Conservation (phyloP, 2,329 filamentous ascomycete species). For the Fusarium miscanthi region DNA sequence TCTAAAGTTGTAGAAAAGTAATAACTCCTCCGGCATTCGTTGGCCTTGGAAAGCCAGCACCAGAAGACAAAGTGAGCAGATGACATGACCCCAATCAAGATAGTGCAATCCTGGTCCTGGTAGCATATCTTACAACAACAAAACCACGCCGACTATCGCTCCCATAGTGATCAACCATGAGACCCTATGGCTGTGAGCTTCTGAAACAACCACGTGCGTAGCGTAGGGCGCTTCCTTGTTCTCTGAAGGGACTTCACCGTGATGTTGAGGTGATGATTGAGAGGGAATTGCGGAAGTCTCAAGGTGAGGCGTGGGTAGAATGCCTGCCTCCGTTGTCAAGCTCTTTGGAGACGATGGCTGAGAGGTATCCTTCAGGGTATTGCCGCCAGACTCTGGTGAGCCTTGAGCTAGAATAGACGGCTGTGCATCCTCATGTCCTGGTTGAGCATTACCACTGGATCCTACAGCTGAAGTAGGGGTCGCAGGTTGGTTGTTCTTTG, state of each 20-base stretch:
- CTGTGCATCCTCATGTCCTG: not conserved
- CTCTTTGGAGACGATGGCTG: not conserved
- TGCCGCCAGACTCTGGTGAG: fast-evolving
- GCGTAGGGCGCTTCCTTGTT: not conserved
- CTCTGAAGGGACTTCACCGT: not conserved
- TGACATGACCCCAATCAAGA: too few species aligned
- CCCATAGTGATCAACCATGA: not conserved
- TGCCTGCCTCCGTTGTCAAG: not conserved
- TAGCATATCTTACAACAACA: not conserved
- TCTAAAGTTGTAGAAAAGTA: too few species aligned
- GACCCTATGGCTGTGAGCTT: not conserved
- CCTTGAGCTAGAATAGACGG: not conserved
- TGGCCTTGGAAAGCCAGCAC: not conserved
- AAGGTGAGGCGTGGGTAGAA: fast-evolving
- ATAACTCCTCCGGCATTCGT: not conserved
- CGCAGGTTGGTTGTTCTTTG: too few species aligned
- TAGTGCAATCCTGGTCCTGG: too few species aligned
- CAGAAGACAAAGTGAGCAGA: not conserved
- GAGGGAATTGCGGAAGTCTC: not conserved
- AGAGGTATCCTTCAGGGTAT: fast-evolving
- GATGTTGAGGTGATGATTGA: not conserved
- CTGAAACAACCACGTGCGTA: not conserved
- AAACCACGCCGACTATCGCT: not conserved
- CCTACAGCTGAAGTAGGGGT: not conserved
- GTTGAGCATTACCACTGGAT: too few species aligned